Base-by-base conservation (phyloP, 2,329 filamentous ascomycete species). In the Ophiostoma piceae region DNA sequence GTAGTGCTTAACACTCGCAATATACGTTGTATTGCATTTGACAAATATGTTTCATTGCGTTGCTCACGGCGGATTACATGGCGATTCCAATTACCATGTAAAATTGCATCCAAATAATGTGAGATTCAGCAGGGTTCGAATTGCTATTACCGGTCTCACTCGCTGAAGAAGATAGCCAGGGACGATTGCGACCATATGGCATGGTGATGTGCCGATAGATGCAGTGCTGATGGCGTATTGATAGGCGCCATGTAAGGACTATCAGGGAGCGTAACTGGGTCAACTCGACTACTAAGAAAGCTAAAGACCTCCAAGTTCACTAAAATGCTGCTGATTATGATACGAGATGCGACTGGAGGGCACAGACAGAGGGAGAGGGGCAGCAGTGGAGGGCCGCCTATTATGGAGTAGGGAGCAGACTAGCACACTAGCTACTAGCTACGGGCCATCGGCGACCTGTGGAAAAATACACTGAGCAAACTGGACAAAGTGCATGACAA, bases 161-260 rank as follows among this genome's bases (percentile, higher is more conserved):
- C 51, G 51, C 51, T 57, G 51, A 57, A 57, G 51, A 57, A 57
- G 51, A 57, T 57, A 57, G 51, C n/a, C 51, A 57, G 51, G 51
- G 9, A 57, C 51, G 16, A 57, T 16, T 57, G 51, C n/a, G 16
- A 57, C 51, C 51, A 29, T 57, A 57, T 29, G 51, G 11, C 51
- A 57, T 26, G 51, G 51, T 57, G 51, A 57, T 57, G 51, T 26
- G n/a, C 51, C 22, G 51, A 29, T 57, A 26, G 12, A 57, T 57
- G 51, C 51, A 26, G 22, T 57, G 51, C n/a, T 26, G n/a, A 26
- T 26, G 22, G 51, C 51, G 51, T 57, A 57, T 12, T 57, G 51
- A 57, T 57, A 57, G 51, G 51, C 51, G 51, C 51, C 51, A 57
- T 57, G 51, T 26, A n/a, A 57, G 26, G 51, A 7, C n/a, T 14